Evolutionary conservation across 129 eudicot genomes (phyloP).

Genomic region (Tagetes patula): DNA sequence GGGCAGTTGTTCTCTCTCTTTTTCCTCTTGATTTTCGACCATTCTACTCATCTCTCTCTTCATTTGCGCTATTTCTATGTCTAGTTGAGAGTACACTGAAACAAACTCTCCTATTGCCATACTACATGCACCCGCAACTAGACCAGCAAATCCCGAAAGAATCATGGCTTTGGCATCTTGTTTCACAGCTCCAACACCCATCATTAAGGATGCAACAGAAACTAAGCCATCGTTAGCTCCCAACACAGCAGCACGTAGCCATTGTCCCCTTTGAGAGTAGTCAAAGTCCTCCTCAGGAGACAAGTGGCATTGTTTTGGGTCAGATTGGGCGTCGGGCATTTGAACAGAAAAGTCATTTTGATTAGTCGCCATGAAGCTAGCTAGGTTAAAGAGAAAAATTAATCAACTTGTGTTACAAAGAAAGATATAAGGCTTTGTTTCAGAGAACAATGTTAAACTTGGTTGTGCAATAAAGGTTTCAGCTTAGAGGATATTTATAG

Average conservation of each 20-base stretch:
- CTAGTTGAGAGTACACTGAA: conserved; percentile 37
- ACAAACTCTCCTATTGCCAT: conserved; percentile 45
- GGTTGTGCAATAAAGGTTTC: conserved; percentile 29
- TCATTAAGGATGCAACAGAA: conserved; percentile 33
- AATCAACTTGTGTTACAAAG: too few species aligned
- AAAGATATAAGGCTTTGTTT: background rate
- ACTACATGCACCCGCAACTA: conserved; percentile 46
- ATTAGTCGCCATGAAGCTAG: conserved; percentile 24
- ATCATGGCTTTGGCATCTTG: conserved; percentile 34
- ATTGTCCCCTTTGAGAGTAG: conserved; percentile 35
- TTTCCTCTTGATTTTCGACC: background rate
- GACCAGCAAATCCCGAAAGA: conserved; percentile 33
- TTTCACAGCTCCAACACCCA: conserved; percentile 32
- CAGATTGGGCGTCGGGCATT: conserved; percentile 20
- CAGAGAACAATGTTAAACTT: background rate
- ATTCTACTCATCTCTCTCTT: conserved; percentile 25
- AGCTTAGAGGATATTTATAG: conserved; percentile 31
- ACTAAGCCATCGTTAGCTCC: conserved; percentile 42
- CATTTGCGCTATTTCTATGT: conserved; percentile 35
- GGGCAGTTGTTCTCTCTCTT: conserved; percentile 34
- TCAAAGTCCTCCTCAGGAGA: conserved; percentile 23
- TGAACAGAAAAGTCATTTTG: conserved; percentile 20
- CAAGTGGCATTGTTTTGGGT: background rate
- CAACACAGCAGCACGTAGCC: conserved; percentile 39
- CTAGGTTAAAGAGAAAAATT: too few species aligned